Percentiles rank a stretch among this genome's conserved stretches.
Conservation (phyloP, 176 grass and related monocot genomes). For the Melocanna baccifera region DNA sequence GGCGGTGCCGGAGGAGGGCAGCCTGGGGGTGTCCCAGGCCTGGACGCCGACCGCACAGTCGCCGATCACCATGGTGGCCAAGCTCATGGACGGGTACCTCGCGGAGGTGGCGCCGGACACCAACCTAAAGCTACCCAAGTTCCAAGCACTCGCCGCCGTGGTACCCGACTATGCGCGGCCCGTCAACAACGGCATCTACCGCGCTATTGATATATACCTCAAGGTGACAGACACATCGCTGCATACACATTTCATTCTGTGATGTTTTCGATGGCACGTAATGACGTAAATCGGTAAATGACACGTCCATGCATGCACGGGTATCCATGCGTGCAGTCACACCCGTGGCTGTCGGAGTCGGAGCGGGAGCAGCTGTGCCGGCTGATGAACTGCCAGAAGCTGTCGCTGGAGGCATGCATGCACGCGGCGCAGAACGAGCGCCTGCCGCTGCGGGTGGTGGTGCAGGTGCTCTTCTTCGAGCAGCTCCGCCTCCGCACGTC, state of each 20-base stretch:
- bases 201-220: constrained; percentile 75
- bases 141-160: constrained; percentile 64
- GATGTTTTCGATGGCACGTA: not conserved
- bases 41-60: constrained; percentile 40
- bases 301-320: not conserved
- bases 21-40: constrained; percentile 15
- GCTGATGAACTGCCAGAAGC: constrained; percentile 74
- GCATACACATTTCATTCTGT: not conserved
- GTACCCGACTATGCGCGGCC: constrained; percentile 66
- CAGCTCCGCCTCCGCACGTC: constrained; percentile 75
- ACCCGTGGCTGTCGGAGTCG: constrained; percentile 64
- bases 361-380: constrained; percentile 78
- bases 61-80: constrained; percentile 64
- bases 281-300: no score
- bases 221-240: constrained; percentile 42
- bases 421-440: constrained; percentile 77
- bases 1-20: constrained; percentile 40
- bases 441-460: constrained; percentile 68
- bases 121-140: constrained; percentile 79
- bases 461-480: constrained; percentile 89
- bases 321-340: constrained; percentile 33
- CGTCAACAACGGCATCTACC: constrained; percentile 70
- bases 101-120: constrained; percentile 69
- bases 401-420: constrained; percentile 72
- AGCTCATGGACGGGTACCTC: constrained; percentile 81